These are phyloP conservation scores for Eucalyptus coolabah DNA, from an alignment of 345 rosid species.

Conservation along the genomic window DNA sequence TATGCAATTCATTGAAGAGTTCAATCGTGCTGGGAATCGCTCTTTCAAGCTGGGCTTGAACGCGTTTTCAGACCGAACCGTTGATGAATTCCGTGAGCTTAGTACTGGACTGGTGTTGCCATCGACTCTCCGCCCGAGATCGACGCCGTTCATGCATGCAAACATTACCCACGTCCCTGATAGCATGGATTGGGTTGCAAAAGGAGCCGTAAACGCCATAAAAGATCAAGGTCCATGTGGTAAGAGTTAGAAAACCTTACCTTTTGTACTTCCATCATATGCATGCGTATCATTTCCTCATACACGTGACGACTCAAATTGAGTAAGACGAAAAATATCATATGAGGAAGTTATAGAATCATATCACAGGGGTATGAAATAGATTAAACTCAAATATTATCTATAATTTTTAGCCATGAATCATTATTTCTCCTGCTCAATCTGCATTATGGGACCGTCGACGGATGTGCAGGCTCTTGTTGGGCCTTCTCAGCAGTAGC, in stretches of 20 bases:
- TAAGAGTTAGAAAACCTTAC: neutral
- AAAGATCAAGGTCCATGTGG: slow-evolving; percentile 26
- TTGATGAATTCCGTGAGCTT: slow-evolving; percentile 26
- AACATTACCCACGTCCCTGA: neutral
- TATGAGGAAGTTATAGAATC: neutral
- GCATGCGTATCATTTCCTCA: neutral
- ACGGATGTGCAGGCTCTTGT: slow-evolving; percentile 25
- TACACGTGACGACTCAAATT: neutral
- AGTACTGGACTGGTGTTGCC: neutral
- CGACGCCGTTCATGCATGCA: neutral
- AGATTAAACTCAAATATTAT: neutral
- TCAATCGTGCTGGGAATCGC: slow-evolving; percentile 12
- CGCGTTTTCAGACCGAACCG: slow-evolving; percentile 34
- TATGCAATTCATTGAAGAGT: slow-evolving; percentile 15
- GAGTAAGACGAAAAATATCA: neutral
- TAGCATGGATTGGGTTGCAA: slow-evolving; percentile 18
- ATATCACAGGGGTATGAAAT: neutral
- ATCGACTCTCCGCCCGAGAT: neutral
- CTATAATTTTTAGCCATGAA: neutral
- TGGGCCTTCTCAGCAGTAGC: slow-evolving; percentile 67
- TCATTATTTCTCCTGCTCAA: neutral
- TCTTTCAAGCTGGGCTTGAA: slow-evolving; percentile 25
- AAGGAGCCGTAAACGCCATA: slow-evolving; percentile 25
- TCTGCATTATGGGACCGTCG: neutral
- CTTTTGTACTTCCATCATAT: neutral